Evolutionary conservation across 148 eudicot genomes (phyloP), one percentile per base, ranked within the genome.

Genomic region (Chenopodium berlandieri): DNA sequence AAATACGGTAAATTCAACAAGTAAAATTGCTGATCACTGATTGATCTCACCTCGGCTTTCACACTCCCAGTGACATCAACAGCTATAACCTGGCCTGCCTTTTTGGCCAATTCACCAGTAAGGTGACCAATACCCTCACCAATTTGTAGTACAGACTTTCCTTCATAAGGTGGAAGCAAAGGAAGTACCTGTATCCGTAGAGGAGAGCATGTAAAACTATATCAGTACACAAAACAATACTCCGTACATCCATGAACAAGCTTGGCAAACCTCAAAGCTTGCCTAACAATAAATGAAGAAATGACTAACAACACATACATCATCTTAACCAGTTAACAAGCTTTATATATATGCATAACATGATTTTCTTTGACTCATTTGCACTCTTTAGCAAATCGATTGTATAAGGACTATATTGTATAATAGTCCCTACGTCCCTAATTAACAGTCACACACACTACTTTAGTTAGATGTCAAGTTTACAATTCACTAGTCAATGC

Each of bases 141-240:
- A 44, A 96, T 92, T 87, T 90, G 94, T 30, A 96, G 86, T 16
- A 96, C 87, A 67, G 90, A 82, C 85, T 96, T 94, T 32, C 98
- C 98, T 85, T 94, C 97, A 83, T 87, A 91, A 14, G 92, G 77
- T 75, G 98, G 99, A 75, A 94, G 95, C 83, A 91, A 76, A 73
- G 95, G 86, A 56, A 91, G 91, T 50, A 91, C 92, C 98, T 97
- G 74, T 47, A 75, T 19, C 4, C 74, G 9, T 17, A 71, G 13
- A 71, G 47, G 16, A 34, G 25, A 19, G 44, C 73, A 34, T 37
- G 11, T 17, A 4, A 37, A 70, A 40, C 8, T 40, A 0, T 0
- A 40, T 40, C 44, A 5, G 23, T 34, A 37, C 19, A 70, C 25
- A 70, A 56, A 56, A 56, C 16, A 56, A 1, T 13, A 67, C 9